phyloP scores from a whole-genome alignment of 805 yeast species.

The Lipomyces orientalis region DNA sequence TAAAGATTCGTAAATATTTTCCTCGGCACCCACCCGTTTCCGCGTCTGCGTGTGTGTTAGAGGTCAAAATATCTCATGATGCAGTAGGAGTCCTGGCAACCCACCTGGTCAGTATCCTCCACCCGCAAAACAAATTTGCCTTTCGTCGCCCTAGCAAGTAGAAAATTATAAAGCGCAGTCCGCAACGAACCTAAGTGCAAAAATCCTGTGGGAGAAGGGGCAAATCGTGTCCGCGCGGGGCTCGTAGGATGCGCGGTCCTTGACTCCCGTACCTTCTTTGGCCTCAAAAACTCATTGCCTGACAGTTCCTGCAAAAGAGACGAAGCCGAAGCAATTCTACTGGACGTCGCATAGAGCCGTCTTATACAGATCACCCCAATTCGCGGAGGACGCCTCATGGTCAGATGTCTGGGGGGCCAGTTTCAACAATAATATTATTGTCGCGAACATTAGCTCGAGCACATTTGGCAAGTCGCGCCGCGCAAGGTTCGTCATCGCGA shows the following conservation, averaged over 20 bases:
- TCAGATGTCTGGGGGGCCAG: background rate
- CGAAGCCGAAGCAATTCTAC: background rate
- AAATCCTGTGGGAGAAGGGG: slow-evolving; percentile 97
- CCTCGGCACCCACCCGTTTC: slow-evolving; percentile 67
- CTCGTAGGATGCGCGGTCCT: slow-evolving; percentile 21
- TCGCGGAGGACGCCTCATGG: background rate
- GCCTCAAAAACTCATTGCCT: background rate
- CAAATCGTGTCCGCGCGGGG: slow-evolving; percentile 82
- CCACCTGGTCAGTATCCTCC: slow-evolving; percentile 85
- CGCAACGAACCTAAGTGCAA: slow-evolving; percentile 92
- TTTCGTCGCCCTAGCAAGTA: slow-evolving; percentile 75
- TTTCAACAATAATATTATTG: background rate
- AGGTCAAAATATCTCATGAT: background rate
- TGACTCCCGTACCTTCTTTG: background rate
- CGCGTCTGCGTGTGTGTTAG: slow-evolving; percentile 12
- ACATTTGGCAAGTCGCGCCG: background rate
- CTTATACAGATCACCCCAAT: background rate
- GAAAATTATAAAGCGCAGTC: slow-evolving; percentile 89
- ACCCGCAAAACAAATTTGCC: slow-evolving; percentile 83
- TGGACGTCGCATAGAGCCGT: background rate
- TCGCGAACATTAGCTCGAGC: background rate
- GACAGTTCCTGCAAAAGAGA: background rate
- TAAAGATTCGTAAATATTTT: slow-evolving; percentile 74
- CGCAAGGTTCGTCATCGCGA: background rate
- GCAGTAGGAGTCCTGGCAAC: background rate